Base-by-base conservation (phyloP, 495 filamentous ascomycete genomes). In the Parathielavia hyrcaniae region DNA sequence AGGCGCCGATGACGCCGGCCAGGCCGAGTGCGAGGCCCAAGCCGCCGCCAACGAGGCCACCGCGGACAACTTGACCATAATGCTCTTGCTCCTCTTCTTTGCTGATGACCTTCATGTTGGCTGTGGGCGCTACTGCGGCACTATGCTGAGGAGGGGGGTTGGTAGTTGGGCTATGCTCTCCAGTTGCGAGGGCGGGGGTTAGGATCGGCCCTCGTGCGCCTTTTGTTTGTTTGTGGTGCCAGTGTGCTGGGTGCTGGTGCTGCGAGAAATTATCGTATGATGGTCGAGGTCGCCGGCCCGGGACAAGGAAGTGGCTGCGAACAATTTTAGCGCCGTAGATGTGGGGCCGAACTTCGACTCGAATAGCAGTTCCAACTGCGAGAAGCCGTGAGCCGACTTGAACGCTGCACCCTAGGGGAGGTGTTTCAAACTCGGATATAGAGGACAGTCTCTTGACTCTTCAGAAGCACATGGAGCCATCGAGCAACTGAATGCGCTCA, bases 71-170 rank as follows among this genome's bases (percentile, higher is more conserved):
- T 32, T 81, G 75, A 53, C 66, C 62, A 75, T 80, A 83, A 73
- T 82, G 78, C 40, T 74, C 79, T 51, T 75, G 67, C 76, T 96
- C 91, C 78, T 97, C 89, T 83, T 96, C 90, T 67, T 90, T 90
- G 51, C 88, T 91, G 68, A 97, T 81, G 64, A 97, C 74, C 84
- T 97, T 97, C 92, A 97, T 97, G 43, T 53, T 81, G 56, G 50
- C 26, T 41, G 22, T 32, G 14, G 39, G 54, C 23, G 39, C 17
- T 20, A 16, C n/a, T 7, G 17, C 14, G 22, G 53, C 32, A n/a
- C n/a, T n/a, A n/a, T 40, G 44, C 22, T 39, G 50, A 14, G 19
- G 19, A 17, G 7, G 34, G 8, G 32, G 35, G 11, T 52, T 5
- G 49, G 16, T 50, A 43, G 26, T 11, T 52, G 23, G 20, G 35